These are phyloP conservation scores for Echeveria elegans DNA, from an alignment of 164 flowering plant genomes.

Conservation along the genomic window DNA sequence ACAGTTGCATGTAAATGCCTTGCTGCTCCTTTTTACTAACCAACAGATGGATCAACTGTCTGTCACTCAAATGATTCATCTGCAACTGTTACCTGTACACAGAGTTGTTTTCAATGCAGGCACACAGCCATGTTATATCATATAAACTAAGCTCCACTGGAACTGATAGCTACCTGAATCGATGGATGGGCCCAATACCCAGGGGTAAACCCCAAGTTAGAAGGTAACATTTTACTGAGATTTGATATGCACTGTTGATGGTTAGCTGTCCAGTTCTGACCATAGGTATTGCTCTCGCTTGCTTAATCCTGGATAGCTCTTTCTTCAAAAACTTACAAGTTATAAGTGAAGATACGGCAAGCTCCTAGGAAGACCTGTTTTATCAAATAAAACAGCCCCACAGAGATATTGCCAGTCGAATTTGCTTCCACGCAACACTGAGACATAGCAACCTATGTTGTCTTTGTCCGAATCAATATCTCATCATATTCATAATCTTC, in stretches of 20 bases:
- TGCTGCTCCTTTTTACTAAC: not conserved
- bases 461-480: constrained; percentile 13
- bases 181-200: no score
- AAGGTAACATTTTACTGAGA: no score
- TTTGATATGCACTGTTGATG: no score
- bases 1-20: not conserved
- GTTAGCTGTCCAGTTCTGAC: no score
- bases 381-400: not conserved
- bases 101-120: not conserved
- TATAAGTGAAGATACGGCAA: not conserved
- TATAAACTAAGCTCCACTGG: no score
- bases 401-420: not conserved
- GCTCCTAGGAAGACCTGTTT: not conserved
- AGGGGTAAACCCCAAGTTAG: no score
- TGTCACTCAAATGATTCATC: not conserved
- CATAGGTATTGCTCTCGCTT: no score
- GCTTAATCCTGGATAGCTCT: not conserved
- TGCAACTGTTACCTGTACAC: not conserved
- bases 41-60: not conserved
- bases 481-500: constrained; percentile 28
- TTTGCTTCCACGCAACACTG: not conserved
- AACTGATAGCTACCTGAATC: no score
- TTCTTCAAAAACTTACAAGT: not conserved
- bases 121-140: no score
- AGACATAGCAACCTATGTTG: not conserved